Evolutionary conservation across 2,329 filamentous ascomycete species (phyloP).

Genomic region (Thermothelomyces thermophilus): DNA sequence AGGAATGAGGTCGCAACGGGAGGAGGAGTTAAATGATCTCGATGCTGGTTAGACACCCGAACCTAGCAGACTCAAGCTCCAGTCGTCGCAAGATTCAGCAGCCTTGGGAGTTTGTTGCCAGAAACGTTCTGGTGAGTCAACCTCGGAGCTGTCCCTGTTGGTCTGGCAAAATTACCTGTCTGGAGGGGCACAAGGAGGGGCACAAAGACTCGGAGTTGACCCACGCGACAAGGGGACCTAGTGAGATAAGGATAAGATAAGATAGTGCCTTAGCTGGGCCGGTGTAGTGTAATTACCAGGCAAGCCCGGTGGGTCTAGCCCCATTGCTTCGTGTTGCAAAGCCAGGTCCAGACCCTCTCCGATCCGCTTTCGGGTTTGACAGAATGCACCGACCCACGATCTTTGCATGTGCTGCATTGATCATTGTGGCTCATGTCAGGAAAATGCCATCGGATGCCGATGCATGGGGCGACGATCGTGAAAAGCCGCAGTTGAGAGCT

Average conservation of each 20-base stretch:
- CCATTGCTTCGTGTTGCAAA: background rate
- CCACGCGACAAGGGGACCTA: constrained; percentile 1
- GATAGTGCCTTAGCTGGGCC: background rate
- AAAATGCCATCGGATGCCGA: background rate
- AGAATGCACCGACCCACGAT: background rate
- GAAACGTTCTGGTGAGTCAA: constrained; percentile 10
- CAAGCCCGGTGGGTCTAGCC: background rate
- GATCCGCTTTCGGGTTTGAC: background rate
- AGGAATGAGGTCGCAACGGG: background rate
- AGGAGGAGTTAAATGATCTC: no score
- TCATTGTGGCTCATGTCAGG: background rate
- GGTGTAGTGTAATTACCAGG: background rate
- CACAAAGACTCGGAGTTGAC: background rate
- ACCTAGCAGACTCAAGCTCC: no score
- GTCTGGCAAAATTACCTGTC: constrained; percentile 12
- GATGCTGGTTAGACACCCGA: no score
- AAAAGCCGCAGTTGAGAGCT: background rate
- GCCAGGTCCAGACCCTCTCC: constrained; percentile 2
- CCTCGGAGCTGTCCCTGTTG: background rate
- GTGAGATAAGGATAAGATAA: constrained; percentile 16
- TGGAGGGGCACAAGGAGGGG: constrained; percentile 16
- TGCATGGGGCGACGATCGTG: background rate
- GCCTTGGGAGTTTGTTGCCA: background rate
- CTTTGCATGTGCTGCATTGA: background rate
- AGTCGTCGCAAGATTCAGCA: no score